These are phyloP conservation scores for Bertia moriformis DNA, from an alignment of 2,329 filamentous ascomycete species.

Conservation along the genomic window DNA sequence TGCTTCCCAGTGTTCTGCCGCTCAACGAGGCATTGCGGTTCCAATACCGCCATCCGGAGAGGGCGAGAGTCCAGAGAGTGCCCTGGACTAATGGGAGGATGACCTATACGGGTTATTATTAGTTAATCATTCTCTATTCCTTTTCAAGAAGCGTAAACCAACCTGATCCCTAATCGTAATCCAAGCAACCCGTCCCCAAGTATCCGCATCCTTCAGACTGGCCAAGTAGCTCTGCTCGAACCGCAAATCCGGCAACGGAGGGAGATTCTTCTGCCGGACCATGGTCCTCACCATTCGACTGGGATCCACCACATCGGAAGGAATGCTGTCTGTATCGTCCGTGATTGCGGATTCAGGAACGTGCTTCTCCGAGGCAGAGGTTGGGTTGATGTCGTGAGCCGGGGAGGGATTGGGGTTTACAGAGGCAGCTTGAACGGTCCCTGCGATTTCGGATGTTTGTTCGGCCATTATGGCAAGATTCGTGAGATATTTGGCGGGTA, in stretches of 20 bases:
- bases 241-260: constrained; percentile 70
- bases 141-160: constrained; percentile 8
- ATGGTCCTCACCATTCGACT: constrained; percentile 30
- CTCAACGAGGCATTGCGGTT: constrained; percentile 66
- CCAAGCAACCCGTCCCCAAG: constrained; percentile 64
- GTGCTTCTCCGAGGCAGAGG: constrained; percentile 54
- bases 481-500: too few species aligned
- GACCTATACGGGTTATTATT: constrained; percentile 45
- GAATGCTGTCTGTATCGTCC: constrained; percentile 49
- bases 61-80: constrained; percentile 69
- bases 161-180: constrained; percentile 87
- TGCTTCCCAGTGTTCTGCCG: constrained; percentile 63
- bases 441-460: constrained; percentile 39
- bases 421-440: constrained; percentile 67
- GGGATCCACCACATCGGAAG: constrained; percentile 46
- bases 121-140: neutral
- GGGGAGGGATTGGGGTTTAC: constrained; percentile 62
- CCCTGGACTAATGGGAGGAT: constrained; percentile 80
- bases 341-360: constrained; percentile 16
- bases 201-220: constrained; percentile 68
- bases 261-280: constrained; percentile 21
- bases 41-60: constrained; percentile 82
- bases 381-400: constrained; percentile 66
- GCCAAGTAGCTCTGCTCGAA: constrained; percentile 97
- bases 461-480: neutral